phyloP scores from a whole-genome alignment of 352 stramenopile species.

The Phytophthora syringae region DNA sequence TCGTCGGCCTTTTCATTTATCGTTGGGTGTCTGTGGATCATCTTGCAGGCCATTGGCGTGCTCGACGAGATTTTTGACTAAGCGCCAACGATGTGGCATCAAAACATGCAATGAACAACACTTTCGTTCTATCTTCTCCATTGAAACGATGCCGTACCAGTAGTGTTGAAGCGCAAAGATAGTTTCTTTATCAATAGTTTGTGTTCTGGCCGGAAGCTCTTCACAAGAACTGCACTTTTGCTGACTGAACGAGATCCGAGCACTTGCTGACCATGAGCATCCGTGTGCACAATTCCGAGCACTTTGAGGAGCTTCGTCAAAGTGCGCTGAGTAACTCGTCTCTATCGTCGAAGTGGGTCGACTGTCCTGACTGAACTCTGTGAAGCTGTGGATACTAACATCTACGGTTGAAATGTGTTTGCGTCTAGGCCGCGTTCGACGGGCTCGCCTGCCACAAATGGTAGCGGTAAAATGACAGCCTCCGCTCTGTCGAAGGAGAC shows the following conservation, averaged over 20 bases:
- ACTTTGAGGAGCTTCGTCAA: slow-evolving; percentile 77
- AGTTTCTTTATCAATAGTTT: slow-evolving; percentile 4
- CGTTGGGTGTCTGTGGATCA: slow-evolving; percentile 73
- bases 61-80: slow-evolving; percentile 62
- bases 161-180: background rate
- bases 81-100: background rate
- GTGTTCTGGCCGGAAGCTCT: background rate
- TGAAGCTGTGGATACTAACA: background rate
- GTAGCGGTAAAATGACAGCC: slow-evolving; percentile 33
- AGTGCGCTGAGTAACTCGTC: slow-evolving; percentile 47
- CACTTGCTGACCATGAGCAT: slow-evolving; percentile 55
- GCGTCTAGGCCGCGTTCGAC: slow-evolving; percentile 24
- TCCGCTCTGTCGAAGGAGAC: slow-evolving; percentile 68
- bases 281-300: slow-evolving; percentile 76
- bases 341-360: slow-evolving; percentile 32
- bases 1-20: slow-evolving; percentile 66
- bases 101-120: too few species aligned
- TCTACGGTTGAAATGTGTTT: background rate
- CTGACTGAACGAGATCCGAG: background rate
- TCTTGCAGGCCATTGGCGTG: slow-evolving; percentile 58
- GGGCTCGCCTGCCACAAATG: slow-evolving; percentile 16
- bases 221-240: background rate
- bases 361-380: slow-evolving; percentile 8
- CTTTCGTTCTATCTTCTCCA: too few species aligned
- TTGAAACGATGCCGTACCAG: too few species aligned